Percentiles rank a stretch among this genome's conserved stretches.
These are phyloP conservation scores for Vitis hybrid DNA, from an alignment of 177 flowering plant species.

Conservation along the genomic window DNA sequence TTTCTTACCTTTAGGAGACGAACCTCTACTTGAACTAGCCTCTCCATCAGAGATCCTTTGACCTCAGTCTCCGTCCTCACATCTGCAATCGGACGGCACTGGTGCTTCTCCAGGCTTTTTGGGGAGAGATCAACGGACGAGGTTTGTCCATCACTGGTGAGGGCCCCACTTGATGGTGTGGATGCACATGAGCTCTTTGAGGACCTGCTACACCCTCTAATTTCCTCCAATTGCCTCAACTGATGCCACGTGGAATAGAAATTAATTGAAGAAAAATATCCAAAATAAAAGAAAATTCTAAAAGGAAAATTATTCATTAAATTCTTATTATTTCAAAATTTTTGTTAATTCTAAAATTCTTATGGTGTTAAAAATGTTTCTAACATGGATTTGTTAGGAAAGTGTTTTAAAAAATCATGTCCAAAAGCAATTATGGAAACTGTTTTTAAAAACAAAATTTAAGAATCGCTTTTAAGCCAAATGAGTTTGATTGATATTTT, in stretches of 20 bases:
- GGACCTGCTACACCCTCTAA: conserved; percentile 33
- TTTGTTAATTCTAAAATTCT: too few relatives aligned
- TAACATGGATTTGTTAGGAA: too few relatives aligned
- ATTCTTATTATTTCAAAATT: too few relatives aligned
- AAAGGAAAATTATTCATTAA: too few relatives aligned
- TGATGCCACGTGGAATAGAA: conserved; percentile 13
- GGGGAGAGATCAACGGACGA: conserved; percentile 49
- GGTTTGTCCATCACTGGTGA: conserved; percentile 33
- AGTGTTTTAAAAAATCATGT: too few relatives aligned
- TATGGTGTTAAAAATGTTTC: too few relatives aligned
- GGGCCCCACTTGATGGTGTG: conserved; percentile 42
- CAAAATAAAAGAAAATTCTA: neutral
- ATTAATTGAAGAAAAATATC: too few relatives aligned
- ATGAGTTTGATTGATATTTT: too few relatives aligned
- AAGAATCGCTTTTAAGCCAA: too few relatives aligned
- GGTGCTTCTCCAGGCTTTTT: conserved; percentile 47
- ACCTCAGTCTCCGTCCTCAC: conserved; percentile 51
- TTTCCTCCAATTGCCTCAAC: conserved; percentile 70
- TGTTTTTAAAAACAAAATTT: too few relatives aligned
- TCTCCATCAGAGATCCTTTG: conserved; percentile 65
- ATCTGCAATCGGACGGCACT: conserved; percentile 61
- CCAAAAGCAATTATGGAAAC: too few relatives aligned
- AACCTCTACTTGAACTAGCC: conserved; percentile 49
- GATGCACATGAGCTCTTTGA: conserved; percentile 55
- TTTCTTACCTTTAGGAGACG: conserved; percentile 52